Evolutionary conservation across 768 basidiomycete genomes (phyloP), one percentile per base, ranked within the genome.

Genomic region (Lactarius trivialis): DNA sequence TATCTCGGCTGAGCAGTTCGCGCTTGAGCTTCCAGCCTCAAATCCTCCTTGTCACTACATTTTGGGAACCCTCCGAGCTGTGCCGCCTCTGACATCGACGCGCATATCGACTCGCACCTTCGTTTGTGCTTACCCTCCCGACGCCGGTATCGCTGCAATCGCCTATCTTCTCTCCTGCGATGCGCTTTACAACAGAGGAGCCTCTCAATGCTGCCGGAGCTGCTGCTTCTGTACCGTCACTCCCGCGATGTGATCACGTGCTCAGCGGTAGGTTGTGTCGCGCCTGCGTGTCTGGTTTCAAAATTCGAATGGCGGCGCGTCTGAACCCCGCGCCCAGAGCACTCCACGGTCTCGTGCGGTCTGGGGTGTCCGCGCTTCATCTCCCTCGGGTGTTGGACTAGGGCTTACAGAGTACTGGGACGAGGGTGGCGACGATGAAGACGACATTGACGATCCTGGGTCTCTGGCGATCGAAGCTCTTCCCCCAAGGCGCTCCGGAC

Each of bases 251-350:
- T 55, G 59, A 65, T 36, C 68, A 68, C 19, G 70, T 65, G 57
- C 68, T 63, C 24, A 64, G 67, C 21, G 65, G 65, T 19, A 70
- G 50, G 14, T 61, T 69, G 30, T 75, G 74, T 63, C 68, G 67
- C 2, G 36, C 65, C 17, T 75, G 74, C 60, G 71, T 55, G 63
- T 73, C 56, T 74, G 72, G 74, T 75, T 72, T 58, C 73, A 71
- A 37, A 72, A 71, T 26, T 55, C 69, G 48, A 71, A 73, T 55
- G 70, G 70, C 24, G 70, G 73, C 17, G 63, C 69, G 24, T n/a
- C 61, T 8, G 71, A 70, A 63, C 68, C 64, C 28, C 73, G 73
- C 1, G 73, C 67, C 2, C 71, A 73, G 64, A 73, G 72, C 61
- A 73, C 67, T 36, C 70, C 70, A 15, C 66, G 62, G 39, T 69